Base-by-base conservation (phyloP, 768 basidiomycete genomes). In the Fomitopsis pulvina region DNA sequence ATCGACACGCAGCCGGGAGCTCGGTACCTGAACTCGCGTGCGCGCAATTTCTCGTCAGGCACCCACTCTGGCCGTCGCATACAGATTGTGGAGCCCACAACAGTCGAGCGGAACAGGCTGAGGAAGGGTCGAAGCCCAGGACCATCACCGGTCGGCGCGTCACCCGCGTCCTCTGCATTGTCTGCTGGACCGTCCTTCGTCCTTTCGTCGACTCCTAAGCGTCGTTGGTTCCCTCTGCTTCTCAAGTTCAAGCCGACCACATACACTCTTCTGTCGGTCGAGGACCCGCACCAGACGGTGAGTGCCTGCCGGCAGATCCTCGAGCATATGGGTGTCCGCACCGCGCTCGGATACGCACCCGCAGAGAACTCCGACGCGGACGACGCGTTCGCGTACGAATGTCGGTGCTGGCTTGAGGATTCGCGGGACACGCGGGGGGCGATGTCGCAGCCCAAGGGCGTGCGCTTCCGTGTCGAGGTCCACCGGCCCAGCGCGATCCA, bases 401-500 rank as follows among this genome's bases (percentile, higher is more conserved):
- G 97, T 55, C 88, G 83, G 62, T 97, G 95, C 65, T 74, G 78
- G 34, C 68, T 86, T 37, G 79, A 87, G 30, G 87, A 92, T 57
- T 66, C 77, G 46, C 73, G 71, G 50, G 84, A 85, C 53, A 70
- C 74, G 2, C 68, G 69, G 37, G 79, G 79, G 4, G 67, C 75
- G 14, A 70, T 78, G 66, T 68, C 73, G 4, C 67, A 75, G 26
- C 62, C 79, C 54, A 94, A 90, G 63, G 75, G 81, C 20, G 82
- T 85, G 30, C 81, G 80, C 56, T 97, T 98, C 71, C 79, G 85
- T 50, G 85, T 93, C 29, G 92, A 95, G 61, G 71, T 93, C 57
- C 71, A 77, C 28, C 53, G 61, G 26, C 67, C 66, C 46, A 68
- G 65, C 24, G 45, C 64, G 56, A 70, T 69, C 40, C 73, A 77